These are phyloP conservation scores for Fraxinus nigra DNA, from an alignment of 305 asterid genomes.

Conservation along the genomic window DNA sequence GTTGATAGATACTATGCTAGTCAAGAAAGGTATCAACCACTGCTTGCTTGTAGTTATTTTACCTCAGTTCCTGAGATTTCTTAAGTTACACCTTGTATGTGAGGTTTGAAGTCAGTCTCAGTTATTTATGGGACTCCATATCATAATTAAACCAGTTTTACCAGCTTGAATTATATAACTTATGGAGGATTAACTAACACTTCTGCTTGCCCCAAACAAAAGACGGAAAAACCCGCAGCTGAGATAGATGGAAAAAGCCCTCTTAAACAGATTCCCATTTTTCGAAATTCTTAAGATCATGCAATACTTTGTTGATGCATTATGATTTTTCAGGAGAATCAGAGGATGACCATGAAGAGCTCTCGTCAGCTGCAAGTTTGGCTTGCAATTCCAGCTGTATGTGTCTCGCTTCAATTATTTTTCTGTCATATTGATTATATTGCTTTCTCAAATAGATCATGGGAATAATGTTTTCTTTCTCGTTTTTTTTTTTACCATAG, in stretches of 20 bases:
- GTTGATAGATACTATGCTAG: background rate
- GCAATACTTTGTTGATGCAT: conserved; percentile 19
- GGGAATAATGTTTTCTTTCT: background rate
- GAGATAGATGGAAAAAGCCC: background rate
- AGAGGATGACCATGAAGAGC: conserved; percentile 91
- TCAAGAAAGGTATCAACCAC: background rate
- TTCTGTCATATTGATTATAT: background rate
- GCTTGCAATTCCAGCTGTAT: conserved; percentile 68
- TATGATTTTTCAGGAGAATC: conserved; percentile 66
- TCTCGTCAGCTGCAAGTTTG: conserved; percentile 64
- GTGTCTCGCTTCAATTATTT: conserved; percentile 25
- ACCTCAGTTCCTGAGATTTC: background rate
- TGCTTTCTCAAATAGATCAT: conserved; percentile 7
- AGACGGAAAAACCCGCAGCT: background rate
- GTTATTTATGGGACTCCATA: background rate
- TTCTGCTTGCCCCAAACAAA: background rate
- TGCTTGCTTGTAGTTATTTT: background rate
- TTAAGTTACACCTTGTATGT: background rate
- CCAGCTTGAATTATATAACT: background rate
- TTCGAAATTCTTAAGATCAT: background rate
- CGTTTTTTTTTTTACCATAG: conserved; percentile 38
- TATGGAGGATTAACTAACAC: background rate
- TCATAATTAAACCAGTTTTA: background rate
- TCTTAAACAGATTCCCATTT: background rate
- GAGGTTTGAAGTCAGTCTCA: background rate